Base-by-base conservation (phyloP, 1,139 yeast genomes). In the Zygoascus meyerae region DNA sequence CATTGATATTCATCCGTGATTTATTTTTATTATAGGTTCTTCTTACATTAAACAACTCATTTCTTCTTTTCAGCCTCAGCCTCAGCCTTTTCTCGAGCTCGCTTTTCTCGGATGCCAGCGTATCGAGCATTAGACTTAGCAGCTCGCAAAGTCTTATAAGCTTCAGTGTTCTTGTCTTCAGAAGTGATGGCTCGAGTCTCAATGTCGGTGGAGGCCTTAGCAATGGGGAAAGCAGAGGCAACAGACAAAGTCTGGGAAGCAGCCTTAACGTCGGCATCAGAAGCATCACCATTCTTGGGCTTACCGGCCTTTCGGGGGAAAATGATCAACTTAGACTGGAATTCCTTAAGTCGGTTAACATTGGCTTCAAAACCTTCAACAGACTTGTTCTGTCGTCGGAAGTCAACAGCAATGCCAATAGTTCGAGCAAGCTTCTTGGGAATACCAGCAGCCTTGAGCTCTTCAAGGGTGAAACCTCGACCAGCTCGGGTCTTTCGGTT, bases 401-500 rank as follows among this genome's bases (percentile, higher is more conserved):
- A 95, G 81, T 92, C 98, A 69, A 92, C 98, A 65, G 98, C 86
- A 68, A 92, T 86, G 74, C 98, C 98, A 69, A 92, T 75, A 70
- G 97, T 84, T 83, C 95, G 87, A 70, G 98, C 98, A 78, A 87
- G 86, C 73, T 89, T 86, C 67, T 95, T 80, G 68, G 95, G 76
- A 68, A 87, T 81, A 69, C 96, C 96, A 71, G 87, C 97, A 72
- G 97, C 97, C 83, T 92, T 92, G 70, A 94, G 77, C 82, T 92
- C 98, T 72, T 95, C 95, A 65, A 90, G 81, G 65, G 97, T 81
- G 87, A 92, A 92, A 73, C 98, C 98, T 79, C 95, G 90, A 76
- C 98, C 98, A 68, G 96, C 95, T 82, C 98, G 89, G 65, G 90
- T 89, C 79, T 90, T 92, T 83, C 97, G 87, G 95, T 92, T 92